Evolutionary conservation across 75 land plant genomes (phyloP).

Genomic region (Pinus tabuliformis): DNA sequence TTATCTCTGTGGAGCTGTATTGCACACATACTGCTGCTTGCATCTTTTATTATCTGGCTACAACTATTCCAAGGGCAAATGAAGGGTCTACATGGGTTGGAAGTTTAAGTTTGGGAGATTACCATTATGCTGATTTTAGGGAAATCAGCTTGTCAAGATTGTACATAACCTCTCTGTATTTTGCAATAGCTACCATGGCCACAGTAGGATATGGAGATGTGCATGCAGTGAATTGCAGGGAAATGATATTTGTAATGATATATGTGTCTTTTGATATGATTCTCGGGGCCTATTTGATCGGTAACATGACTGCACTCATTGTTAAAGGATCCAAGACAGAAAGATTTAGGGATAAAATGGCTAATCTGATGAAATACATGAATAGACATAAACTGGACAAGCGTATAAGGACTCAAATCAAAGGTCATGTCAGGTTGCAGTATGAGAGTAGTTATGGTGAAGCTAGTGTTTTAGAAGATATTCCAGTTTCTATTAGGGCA

Average conservation of each 20-base stretch:
- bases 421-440: constrained; percentile 65
- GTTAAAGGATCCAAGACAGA: constrained; percentile 91
- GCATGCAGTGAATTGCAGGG: constrained; percentile 81
- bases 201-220: constrained; percentile 85
- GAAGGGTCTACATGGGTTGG: constrained; percentile 82
- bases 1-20: constrained; percentile 76
- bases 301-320: constrained; percentile 92
- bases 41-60: constrained; percentile 85
- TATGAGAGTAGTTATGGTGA: constrained; percentile 74
- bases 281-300: constrained; percentile 81
- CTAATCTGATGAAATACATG: constrained; percentile 68
- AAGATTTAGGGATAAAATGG: constrained; percentile 81
- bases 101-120: constrained; percentile 63
- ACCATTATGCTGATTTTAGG: constrained; percentile 48
- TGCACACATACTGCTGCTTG: constrained; percentile 97
- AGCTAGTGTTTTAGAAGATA: constrained; percentile 60
- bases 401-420: constrained; percentile 63
- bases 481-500: constrained; percentile 71
- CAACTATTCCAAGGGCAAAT: constrained; percentile 55
- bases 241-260: constrained; percentile 87
- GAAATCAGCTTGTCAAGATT: constrained; percentile 56
- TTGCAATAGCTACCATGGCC: constrained; percentile 77
- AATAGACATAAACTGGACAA: constrained; percentile 63
- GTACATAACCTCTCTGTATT: constrained; percentile 71
- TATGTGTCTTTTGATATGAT: constrained; percentile 85